Evolutionary conservation across 2,329 filamentous ascomycete genomes (phyloP).

Genomic region (Pseudogymnoascus sp.): DNA sequence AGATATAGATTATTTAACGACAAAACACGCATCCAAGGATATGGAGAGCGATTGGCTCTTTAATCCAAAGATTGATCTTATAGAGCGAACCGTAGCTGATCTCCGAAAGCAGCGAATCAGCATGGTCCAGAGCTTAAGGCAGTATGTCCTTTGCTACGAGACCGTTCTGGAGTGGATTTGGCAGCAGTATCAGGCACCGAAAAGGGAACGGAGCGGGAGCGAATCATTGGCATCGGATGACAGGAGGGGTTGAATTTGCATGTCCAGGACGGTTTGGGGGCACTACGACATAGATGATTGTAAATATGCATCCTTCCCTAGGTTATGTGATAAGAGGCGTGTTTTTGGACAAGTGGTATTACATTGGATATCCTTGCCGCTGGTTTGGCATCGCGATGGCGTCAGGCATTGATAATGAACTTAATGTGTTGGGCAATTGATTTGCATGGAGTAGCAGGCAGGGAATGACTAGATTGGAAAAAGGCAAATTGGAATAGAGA

Average conservation of each 20-base stretch:
- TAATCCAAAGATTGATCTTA: slow-evolving; percentile 64
- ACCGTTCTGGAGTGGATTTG: slow-evolving; percentile 82
- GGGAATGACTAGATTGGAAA: not conserved
- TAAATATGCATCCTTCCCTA: not conserved
- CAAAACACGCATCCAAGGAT: slow-evolving; percentile 9
- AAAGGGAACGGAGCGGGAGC: slow-evolving; percentile 21
- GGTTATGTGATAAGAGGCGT: not conserved
- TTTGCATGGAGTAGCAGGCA: slow-evolving; percentile 4
- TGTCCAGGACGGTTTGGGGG: not conserved
- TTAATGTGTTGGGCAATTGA: not conserved
- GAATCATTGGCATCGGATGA: slow-evolving; percentile 12
- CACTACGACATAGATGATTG: not conserved
- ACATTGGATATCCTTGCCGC: slow-evolving; percentile 1
- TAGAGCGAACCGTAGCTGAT: slow-evolving; percentile 82
- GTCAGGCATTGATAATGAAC: not conserved
- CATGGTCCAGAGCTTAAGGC: slow-evolving; percentile 91
- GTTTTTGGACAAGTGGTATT: not conserved
- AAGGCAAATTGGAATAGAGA: not conserved
- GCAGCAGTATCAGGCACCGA: slow-evolving; percentile 19
- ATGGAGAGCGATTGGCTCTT: slow-evolving; percentile 56
- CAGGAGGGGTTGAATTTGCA: not conserved
- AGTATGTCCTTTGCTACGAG: slow-evolving; percentile 96
- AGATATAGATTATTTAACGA: slow-evolving; percentile 21
- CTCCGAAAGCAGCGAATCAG: slow-evolving; percentile 82
- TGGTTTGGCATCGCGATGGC: slow-evolving; percentile 2